These are phyloP conservation scores for Zasmidium cellare DNA, from an alignment of 2,329 filamentous ascomycete species.

Conservation along the genomic window DNA sequence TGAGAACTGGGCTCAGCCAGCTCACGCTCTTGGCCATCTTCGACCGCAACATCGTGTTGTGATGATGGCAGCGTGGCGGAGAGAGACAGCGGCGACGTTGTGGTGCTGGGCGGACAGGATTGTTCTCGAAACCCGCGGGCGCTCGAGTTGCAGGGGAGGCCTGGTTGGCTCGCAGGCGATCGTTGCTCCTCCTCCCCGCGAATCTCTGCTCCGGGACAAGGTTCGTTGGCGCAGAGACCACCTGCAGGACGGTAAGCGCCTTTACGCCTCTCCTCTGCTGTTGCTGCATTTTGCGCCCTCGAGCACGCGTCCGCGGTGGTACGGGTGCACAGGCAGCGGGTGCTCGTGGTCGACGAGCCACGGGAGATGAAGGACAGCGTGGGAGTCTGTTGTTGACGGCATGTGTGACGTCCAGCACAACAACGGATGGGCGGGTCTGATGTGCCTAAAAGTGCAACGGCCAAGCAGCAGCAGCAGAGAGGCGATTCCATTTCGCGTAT, in stretches of 20 bases:
- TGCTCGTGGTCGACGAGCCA: background rate
- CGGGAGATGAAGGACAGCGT: background rate
- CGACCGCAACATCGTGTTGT: background rate
- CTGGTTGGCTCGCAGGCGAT: background rate
- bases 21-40: background rate
- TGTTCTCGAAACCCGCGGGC: background rate
- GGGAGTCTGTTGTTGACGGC: background rate
- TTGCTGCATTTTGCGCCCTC: background rate
- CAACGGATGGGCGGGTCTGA: background rate
- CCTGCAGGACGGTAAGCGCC: constrained; percentile 6
- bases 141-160: background rate
- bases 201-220: background rate
- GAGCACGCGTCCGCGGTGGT: constrained; percentile 8
- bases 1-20: background rate
- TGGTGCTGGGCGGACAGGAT: background rate
- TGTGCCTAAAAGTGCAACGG: constrained; percentile 2
- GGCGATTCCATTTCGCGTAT: background rate
- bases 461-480: background rate
- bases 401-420: background rate
- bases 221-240: constrained; percentile 19
- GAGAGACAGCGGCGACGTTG: background rate
- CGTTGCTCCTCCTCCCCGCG: background rate
- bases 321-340: too few species aligned
- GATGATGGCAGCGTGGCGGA: background rate
- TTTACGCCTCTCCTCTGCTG: background rate